A percentile compares a stretch with the other conserved stretches of the same genome.
Evolutionary conservation across 2,329 filamentous ascomycete genomes (phyloP).

Genomic region (Beauveria brongniartii): DNA sequence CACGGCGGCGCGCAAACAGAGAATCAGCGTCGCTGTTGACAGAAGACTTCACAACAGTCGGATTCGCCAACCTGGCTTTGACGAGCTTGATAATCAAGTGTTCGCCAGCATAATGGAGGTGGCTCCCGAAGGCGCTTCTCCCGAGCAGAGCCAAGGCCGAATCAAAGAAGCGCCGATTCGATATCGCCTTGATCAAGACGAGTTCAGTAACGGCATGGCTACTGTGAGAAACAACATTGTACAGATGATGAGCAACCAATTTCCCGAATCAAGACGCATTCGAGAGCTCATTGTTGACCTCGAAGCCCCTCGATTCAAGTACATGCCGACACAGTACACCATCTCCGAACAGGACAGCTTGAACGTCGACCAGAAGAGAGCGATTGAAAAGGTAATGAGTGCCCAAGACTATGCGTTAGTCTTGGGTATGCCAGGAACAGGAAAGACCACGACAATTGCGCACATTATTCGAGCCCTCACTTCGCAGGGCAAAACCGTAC

Average conservation of each 20-base stretch:
- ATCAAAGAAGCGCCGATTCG: slow-evolving; percentile 48
- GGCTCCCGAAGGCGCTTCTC: slow-evolving; percentile 42
- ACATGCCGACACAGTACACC: slow-evolving; percentile 53
- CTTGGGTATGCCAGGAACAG: slow-evolving; percentile 94
- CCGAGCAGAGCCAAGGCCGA: slow-evolving; percentile 43
- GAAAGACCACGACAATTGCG: slow-evolving; percentile 96
- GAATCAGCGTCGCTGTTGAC: slow-evolving; percentile 85
- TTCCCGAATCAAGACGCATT: slow-evolving; percentile 62
- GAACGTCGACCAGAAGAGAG: slow-evolving; percentile 78
- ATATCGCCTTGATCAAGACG: slow-evolving; percentile 92
- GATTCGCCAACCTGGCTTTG: slow-evolving; percentile 65
- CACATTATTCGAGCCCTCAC: slow-evolving; percentile 91
- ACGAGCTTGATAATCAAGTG: slow-evolving; percentile 68
- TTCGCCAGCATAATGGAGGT: slow-evolving; percentile 93
- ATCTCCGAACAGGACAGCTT: slow-evolving; percentile 57
- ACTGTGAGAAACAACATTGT: slow-evolving; percentile 89
- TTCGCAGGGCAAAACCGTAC: slow-evolving; percentile 81
- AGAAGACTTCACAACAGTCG: slow-evolving; percentile 81
- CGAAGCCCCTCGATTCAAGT: slow-evolving; percentile 64
- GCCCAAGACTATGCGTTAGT: slow-evolving; percentile 95
- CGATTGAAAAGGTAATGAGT: slow-evolving; percentile 92
- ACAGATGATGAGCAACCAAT: slow-evolving; percentile 76
- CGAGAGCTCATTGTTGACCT: slow-evolving; percentile 75
- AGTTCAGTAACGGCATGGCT: slow-evolving; percentile 97
- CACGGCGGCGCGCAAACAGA: slow-evolving; percentile 62